Evolutionary conservation across 352 stramenopile species (phyloP).

Genomic region (Globisporangium sylvaticum): DNA sequence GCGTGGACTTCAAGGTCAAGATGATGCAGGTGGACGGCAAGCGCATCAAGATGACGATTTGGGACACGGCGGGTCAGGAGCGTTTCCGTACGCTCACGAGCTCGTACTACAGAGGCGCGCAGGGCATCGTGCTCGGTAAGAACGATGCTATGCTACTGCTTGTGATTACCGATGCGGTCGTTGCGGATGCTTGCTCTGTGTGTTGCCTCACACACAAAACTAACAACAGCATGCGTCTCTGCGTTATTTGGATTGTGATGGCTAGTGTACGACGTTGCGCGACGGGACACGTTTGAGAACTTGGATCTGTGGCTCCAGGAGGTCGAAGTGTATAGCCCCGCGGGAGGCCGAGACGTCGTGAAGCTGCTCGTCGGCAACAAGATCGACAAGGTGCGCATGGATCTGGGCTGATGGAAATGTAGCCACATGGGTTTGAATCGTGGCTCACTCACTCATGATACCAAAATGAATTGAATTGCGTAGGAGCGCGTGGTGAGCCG

Average conservation of each 20-base stretch:
- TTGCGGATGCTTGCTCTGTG: not conserved
- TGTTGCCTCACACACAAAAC: not conserved
- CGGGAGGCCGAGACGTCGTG: constrained; percentile 93
- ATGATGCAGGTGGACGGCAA: constrained; percentile 95
- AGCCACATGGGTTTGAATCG: not conserved
- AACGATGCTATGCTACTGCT: not conserved
- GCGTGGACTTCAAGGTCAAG: constrained; percentile 98
- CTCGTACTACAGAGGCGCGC: constrained; percentile 96
- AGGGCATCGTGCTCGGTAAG: constrained; percentile 95
- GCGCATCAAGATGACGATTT: constrained; percentile 98
- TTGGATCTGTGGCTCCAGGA: constrained; percentile 97
- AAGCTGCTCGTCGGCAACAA: constrained; percentile 99
- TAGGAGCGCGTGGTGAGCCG: constrained; percentile 91
- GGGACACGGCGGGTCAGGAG: constrained; percentile 98
- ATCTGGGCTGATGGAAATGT: not conserved
- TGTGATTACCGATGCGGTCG: not conserved
- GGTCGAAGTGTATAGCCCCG: constrained; percentile 95
- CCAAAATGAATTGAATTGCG: not conserved
- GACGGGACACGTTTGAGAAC: constrained; percentile 97
- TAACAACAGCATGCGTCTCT: not conserved
- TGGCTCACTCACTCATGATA: not conserved
- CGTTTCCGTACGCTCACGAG: constrained; percentile 97
- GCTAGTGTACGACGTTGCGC: constrained; percentile 95
- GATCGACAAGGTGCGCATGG: constrained; percentile 73
- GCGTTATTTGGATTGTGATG: not conserved